Evolutionary conservation across 768 basidiomycete genomes (phyloP), one percentile per base, ranked within the genome.

Genomic region (Trametes meyenii): DNA sequence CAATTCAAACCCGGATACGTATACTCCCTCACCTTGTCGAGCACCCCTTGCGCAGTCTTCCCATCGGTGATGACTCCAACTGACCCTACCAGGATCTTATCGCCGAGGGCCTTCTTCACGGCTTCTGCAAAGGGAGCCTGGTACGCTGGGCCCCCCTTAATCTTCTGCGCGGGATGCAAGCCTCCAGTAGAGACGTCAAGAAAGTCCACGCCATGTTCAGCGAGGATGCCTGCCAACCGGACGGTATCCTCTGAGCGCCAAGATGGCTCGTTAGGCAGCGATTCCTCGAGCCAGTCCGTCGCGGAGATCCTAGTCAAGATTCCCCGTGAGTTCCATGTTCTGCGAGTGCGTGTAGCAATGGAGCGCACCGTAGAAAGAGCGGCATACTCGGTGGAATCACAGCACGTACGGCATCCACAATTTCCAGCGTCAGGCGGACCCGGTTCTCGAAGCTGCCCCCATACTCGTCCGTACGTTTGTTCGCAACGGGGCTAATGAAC

Each of bases 131-230:
- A 68, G 1, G 54, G 62, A 44, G 65, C 64, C 42, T 68, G 67
- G 52, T 61, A 68, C 10, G 61, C 64, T 2, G 59, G 61, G 7
- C 51, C 48, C 4, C 29, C 40, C 26, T 39, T 48, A 87, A 86
- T 44, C 83, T 75, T 26, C 75, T 84, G 83, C 36, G 69, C 64
- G 1, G 78, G 70, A 59, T 79, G 75, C 53, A 80, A 83, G 1
- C 90, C 92, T 3, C 85, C 90, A 0, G 80, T 79, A 4, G 86
- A 88, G 38, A 90, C 81, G 65, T 94, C 92, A 48, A 94, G 73
- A 38, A 94, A 76, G 71, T 93, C 92, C 53, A 93, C 81, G 5
- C 90, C 90, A 45, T 85, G 80, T 14, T 82, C 79, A 17, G 77
- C 78, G 17, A 93, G 79, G 63, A 86, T 80, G 17, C 77, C 74